Conservation (phyloP, 2,329 filamentous ascomycete genomes). For the Aspergillus glaucus region DNA sequence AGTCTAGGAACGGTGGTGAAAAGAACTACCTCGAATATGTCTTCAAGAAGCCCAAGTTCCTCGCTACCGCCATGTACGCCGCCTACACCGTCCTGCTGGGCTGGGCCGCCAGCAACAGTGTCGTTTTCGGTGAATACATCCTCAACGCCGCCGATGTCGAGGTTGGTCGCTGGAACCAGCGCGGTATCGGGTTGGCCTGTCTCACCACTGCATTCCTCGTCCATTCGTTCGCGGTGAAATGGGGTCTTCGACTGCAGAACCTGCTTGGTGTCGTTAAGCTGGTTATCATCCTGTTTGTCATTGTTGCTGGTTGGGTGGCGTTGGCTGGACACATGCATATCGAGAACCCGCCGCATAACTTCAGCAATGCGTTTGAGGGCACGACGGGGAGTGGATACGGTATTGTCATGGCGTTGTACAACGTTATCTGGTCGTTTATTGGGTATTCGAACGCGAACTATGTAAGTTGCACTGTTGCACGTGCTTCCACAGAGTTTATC, state of each 20-base stretch:
- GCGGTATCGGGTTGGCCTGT: slow-evolving; percentile 43
- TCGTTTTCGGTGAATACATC: slow-evolving; percentile 48
- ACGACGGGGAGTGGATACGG: slow-evolving; percentile 36
- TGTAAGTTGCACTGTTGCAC: slow-evolving; percentile 26
- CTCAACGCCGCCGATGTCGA: slow-evolving; percentile 42
- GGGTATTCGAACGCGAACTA: slow-evolving; percentile 61
- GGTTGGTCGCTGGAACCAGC: slow-evolving; percentile 45
- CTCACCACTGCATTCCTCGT: slow-evolving; percentile 44
- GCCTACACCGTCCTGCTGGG: slow-evolving; percentile 46
- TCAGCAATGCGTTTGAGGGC: slow-evolving; percentile 34
- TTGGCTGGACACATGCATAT: slow-evolving; percentile 33
- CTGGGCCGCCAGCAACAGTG: slow-evolving; percentile 48
- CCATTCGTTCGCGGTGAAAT: slow-evolving; percentile 42
- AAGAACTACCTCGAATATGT: slow-evolving; percentile 51
- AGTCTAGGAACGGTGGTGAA: slow-evolving; percentile 45
- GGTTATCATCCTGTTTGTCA: slow-evolving; percentile 43
- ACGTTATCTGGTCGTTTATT: slow-evolving; percentile 56
- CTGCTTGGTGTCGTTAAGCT: slow-evolving; percentile 46
- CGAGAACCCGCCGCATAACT: slow-evolving; percentile 30
- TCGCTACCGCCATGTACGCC: slow-evolving; percentile 50
- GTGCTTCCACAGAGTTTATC: background rate
- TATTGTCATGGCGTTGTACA: slow-evolving; percentile 55
- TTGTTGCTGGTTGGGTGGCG: slow-evolving; percentile 39
- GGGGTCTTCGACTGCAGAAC: slow-evolving; percentile 46
- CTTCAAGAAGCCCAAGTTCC: slow-evolving; percentile 46